Conservation (phyloP, 495 filamentous ascomycete genomes). For the Barbatosphaeria neglecta region DNA sequence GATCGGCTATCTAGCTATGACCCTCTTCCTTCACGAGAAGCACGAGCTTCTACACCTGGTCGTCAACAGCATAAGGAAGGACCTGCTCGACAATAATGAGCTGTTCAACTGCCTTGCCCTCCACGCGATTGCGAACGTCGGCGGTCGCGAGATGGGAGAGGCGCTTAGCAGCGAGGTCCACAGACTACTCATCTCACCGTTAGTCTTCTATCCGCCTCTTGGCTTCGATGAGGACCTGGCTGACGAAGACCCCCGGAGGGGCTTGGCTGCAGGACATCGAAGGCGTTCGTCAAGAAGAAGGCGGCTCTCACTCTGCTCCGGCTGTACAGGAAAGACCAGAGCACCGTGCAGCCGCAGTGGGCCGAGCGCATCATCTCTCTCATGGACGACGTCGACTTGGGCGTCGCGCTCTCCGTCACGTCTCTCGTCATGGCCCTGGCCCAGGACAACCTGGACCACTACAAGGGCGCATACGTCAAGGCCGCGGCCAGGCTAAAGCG, state of each 20-base stretch:
- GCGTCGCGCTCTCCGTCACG: conserved; percentile 89
- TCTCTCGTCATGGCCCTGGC: conserved; percentile 93
- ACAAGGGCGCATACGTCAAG: conserved; percentile 88
- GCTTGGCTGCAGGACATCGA: conserved; percentile 71
- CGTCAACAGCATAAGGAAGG: conserved; percentile 97
- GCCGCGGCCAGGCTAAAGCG: conserved; percentile 80
- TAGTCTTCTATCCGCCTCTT: conserved; percentile 6
- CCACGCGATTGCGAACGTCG: conserved; percentile 97
- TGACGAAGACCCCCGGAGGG: conserved; percentile 7
- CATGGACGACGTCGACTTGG: conserved; percentile 95
- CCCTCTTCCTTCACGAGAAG: conserved; percentile 90
- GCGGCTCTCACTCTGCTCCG: conserved; percentile 92
- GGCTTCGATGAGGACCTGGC: not conserved
- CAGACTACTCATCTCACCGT: conserved; percentile 90
- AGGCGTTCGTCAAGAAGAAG: conserved; percentile 99
- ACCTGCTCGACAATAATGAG: conserved; percentile 88
- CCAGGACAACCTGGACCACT: conserved; percentile 86
- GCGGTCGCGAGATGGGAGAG: conserved; percentile 93
- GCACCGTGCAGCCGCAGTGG: conserved; percentile 93
- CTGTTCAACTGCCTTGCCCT: conserved; percentile 95
- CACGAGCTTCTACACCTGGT: conserved; percentile 94
- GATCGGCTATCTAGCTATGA: conserved; percentile 97
- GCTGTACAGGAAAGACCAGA: conserved; percentile 85
- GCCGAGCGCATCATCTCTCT: conserved; percentile 92
- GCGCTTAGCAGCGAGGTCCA: conserved; percentile 89